Conservation (phyloP, 2,329 filamentous ascomycete genomes). For the Pseudogymnoascus sp. region DNA sequence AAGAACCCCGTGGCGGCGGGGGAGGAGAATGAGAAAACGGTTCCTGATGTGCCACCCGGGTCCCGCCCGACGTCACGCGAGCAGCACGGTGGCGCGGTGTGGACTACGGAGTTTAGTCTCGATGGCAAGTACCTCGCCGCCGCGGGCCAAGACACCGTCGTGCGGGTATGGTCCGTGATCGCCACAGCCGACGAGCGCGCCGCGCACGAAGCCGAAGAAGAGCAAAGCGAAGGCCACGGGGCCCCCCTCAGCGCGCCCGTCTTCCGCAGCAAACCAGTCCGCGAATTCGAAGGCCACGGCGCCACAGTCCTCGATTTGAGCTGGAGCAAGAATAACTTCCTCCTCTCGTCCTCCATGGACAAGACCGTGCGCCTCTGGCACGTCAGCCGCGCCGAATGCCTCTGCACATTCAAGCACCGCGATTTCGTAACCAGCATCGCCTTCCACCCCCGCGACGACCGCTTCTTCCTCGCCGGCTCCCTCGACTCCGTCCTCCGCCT, state of each 20-base stretch:
- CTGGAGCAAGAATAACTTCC: slow-evolving; percentile 99
- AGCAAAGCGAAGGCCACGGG: slow-evolving; percentile 41
- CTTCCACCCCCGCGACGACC: slow-evolving; percentile 90
- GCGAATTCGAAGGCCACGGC: slow-evolving; percentile 76
- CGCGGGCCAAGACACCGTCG: slow-evolving; percentile 79
- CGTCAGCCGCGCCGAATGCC: slow-evolving; percentile 70
- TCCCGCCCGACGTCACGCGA: slow-evolving; percentile 12
- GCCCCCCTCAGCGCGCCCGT: slow-evolving; percentile 80
- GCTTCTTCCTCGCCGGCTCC: slow-evolving; percentile 92
- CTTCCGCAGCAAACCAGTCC: slow-evolving; percentile 68
- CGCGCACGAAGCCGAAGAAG: slow-evolving; percentile 64
- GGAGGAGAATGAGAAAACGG: slow-evolving; percentile 29
- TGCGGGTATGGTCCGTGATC: slow-evolving; percentile 85
- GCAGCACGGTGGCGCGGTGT: slow-evolving; percentile 57
- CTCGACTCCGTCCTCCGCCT: slow-evolving; percentile 80
- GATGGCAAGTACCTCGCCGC: slow-evolving; percentile 87
- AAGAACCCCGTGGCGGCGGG: slow-evolving; percentile 29
- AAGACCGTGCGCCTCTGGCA: slow-evolving; percentile 96
- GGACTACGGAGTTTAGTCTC: slow-evolving; percentile 87
- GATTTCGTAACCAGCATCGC: slow-evolving; percentile 93
- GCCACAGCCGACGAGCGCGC: slow-evolving; percentile 71
- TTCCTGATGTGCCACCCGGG: slow-evolving; percentile 17
- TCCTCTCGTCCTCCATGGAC: slow-evolving; percentile 95
- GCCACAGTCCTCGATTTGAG: slow-evolving; percentile 83
- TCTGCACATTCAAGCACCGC: slow-evolving; percentile 89